Evolutionary conservation across 495 filamentous ascomycete species (phyloP), one percentile per base, ranked within the genome.

Genomic region (Bombardia bombarda): DNA sequence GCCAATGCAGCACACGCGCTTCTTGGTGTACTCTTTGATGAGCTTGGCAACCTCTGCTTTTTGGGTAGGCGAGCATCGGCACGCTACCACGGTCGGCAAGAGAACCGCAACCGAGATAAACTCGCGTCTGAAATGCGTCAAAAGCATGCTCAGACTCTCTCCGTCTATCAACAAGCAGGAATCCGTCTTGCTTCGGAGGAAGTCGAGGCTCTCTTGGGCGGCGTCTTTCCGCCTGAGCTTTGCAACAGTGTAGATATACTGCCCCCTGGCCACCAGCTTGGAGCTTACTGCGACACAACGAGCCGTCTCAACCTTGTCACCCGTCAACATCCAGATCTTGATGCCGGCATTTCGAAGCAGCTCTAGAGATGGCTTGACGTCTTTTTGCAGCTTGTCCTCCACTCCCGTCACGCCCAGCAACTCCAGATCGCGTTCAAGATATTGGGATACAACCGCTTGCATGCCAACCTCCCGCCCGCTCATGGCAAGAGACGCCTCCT

Each of bases 281-380:
- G 90, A 83, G 51, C 82, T 88, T 24, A 99, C 86, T 13, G 93
- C 93, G 7, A 99, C 90, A 63, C 93, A 99, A 23, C 90, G 81
- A 10, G 93, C 93, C 21, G 93, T 99, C 63, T 99, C 93, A 1
- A 96, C 87, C 63, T 99, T 99, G 70, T 99, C 93, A 23, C 93
- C 93, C 0, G 93, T 99, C 53, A 99, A 69, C 93, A 99, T 99
- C 93, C 93, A 99, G 42, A 97, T 95, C 65, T 95, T 96, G 58
- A 99, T 87, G n/a, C 93, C 93, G 7, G 93, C 93, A 58, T 99
- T 97, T 46, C 93, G 85, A 32, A 99, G 79, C 12, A 97, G 74
- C 56, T 99, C 93, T 6, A 99, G 74, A 1, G 86, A 90, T 3
- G 90, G 83, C 56, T 96, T 97, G 56, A 99, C 93, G 64, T 95